Percentiles rank a stretch among this genome's conserved stretches.
phyloP scores from a whole-genome alignment of 768 basidiomycete species.

The Neoboletus magnificus region DNA sequence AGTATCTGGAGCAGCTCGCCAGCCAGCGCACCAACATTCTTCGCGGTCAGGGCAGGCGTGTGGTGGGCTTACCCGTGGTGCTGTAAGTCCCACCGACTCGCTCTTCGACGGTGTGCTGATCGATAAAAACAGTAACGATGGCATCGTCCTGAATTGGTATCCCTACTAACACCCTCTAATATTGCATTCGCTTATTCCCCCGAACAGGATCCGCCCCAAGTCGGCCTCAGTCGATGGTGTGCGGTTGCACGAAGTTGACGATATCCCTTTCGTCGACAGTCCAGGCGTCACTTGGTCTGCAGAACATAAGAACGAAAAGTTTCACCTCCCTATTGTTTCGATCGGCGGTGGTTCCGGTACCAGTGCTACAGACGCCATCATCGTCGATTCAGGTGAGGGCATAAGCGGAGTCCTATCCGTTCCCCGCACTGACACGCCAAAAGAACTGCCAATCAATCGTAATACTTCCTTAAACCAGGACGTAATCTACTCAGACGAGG shows the following conservation, averaged over 20 bases:
- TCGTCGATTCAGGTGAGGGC: conserved; percentile 22
- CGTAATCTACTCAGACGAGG: conserved; percentile 8
- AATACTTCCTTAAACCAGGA: background rate
- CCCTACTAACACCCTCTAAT: background rate
- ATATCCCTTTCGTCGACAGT: background rate
- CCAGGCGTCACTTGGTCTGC: background rate
- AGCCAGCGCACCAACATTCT: conserved; percentile 19
- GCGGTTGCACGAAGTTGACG: background rate
- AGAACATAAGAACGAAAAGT: background rate
- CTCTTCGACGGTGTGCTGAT: conserved; percentile 4
- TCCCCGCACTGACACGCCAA: background rate
- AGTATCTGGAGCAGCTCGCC: conserved; percentile 12
- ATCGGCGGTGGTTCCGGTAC: conserved; percentile 6
- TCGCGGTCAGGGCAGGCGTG: conserved; percentile 17
- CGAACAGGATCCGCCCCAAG: conserved; percentile 15
- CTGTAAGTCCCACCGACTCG: conserved; percentile 19
- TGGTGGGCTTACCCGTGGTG: conserved; percentile 25
- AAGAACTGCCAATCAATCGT: background rate
- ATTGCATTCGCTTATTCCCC: conserved; percentile 6
- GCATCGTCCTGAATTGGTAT: conserved; percentile 31
- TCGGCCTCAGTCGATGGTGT: background rate
- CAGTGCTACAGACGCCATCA: conserved; percentile 19
- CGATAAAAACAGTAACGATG: conserved; percentile 22
- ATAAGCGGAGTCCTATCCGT: background rate
- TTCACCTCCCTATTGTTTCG: background rate